A percentile compares a stretch with the other conserved stretches of the same genome.
phyloP scores from a whole-genome alignment of 495 filamentous ascomycete species.

The Polyplosphaeria fusca region DNA sequence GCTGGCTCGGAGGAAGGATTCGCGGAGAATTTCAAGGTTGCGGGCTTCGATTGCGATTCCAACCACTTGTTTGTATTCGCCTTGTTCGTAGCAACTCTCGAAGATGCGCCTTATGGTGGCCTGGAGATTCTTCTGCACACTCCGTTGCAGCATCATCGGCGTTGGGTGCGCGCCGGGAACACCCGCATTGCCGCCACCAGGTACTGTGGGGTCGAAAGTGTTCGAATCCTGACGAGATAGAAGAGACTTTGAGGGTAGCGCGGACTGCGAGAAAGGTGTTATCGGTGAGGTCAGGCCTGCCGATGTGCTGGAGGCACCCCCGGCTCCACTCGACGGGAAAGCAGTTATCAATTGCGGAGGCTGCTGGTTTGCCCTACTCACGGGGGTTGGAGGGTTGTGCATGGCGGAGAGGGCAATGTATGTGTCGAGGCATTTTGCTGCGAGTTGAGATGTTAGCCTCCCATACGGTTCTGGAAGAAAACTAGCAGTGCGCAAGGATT shows the following conservation, averaged over 20 bases:
- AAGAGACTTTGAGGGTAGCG: slow-evolving; percentile 87
- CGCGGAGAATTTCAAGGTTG: slow-evolving; percentile 82
- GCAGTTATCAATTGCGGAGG: slow-evolving; percentile 70
- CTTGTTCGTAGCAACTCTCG: slow-evolving; percentile 80
- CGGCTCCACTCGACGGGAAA: slow-evolving; percentile 60
- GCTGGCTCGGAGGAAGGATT: slow-evolving; percentile 76
- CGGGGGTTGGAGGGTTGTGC: slow-evolving; percentile 57
- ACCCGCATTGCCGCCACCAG: slow-evolving; percentile 53
- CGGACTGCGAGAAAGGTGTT: slow-evolving; percentile 89
- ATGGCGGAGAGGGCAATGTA: slow-evolving; percentile 84
- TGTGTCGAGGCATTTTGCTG: slow-evolving; percentile 92
- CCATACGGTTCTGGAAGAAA: too few relatives aligned
- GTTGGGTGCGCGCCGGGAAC: slow-evolving; percentile 53
- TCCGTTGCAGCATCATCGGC: slow-evolving; percentile 53
- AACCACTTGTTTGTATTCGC: slow-evolving; percentile 93
- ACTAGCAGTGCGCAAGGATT: too few relatives aligned
- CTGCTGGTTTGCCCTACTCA: slow-evolving; percentile 49
- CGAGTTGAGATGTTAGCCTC: too few relatives aligned
- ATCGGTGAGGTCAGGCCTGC: slow-evolving; percentile 78
- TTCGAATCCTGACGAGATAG: slow-evolving; percentile 72
- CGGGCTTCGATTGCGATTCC: slow-evolving; percentile 96
- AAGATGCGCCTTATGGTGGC: slow-evolving; percentile 83
- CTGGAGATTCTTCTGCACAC: slow-evolving; percentile 70
- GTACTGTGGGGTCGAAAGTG: slow-evolving; percentile 53
- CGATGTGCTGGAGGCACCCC: slow-evolving; percentile 58